These are phyloP conservation scores for Pyrus hybrid DNA, from an alignment of 331 rosid species.

Conservation along the genomic window DNA sequence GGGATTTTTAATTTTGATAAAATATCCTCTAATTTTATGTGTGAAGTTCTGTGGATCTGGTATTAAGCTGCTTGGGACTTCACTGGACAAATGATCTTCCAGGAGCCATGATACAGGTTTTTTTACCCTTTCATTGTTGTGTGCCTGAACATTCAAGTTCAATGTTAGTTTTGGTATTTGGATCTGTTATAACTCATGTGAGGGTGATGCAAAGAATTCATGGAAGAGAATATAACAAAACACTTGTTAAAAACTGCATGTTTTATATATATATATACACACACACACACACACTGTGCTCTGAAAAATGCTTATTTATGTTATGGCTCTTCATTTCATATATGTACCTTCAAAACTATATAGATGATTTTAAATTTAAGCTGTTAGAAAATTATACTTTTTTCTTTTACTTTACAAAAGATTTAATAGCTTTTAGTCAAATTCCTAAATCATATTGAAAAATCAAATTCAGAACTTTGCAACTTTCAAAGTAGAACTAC, in stretches of 20 bases:
- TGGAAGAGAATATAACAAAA: background rate
- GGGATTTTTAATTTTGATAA: constrained; percentile 4
- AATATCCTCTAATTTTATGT: constrained; percentile 9
- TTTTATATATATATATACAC: background rate
- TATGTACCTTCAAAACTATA: background rate
- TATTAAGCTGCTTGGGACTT: constrained; percentile 86
- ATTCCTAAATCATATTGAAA: background rate
- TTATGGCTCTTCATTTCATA: background rate
- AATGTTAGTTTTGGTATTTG: background rate
- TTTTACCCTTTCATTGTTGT: background rate
- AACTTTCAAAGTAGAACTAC: background rate
- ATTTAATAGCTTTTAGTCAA: background rate
- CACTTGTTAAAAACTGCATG: background rate
- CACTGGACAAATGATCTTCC: constrained; percentile 99
- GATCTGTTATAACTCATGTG: background rate
- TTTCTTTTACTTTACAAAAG: background rate
- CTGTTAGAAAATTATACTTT: background rate
- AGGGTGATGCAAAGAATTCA: background rate
- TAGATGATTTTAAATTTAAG: background rate
- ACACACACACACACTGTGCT: background rate
- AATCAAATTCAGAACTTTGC: background rate
- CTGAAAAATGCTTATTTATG: background rate
- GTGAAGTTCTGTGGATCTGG: constrained; percentile 80
- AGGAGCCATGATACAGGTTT: constrained; percentile 96
- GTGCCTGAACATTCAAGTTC: background rate